Conservation (phyloP, 495 filamentous ascomycete species). For the Cryomyces minteri region DNA sequence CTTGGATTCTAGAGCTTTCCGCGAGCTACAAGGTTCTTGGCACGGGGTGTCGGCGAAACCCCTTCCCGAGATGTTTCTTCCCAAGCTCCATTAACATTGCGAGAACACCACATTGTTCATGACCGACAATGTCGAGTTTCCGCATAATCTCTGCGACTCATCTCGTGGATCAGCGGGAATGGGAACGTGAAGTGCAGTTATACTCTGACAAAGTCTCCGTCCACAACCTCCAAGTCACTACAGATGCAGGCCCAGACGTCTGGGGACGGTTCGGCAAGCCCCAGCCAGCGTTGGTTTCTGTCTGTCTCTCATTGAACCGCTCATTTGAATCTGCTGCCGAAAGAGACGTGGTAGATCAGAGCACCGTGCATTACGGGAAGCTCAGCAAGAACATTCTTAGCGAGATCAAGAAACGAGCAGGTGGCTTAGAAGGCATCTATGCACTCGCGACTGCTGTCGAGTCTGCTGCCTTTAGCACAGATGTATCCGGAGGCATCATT, state of each 20-base stretch:
- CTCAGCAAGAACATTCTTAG: constrained; percentile 33
- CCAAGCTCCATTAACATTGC: too few species aligned
- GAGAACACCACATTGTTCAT: too few species aligned
- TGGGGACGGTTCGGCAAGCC: constrained; percentile 31
- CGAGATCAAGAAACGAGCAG: constrained; percentile 10
- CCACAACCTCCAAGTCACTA: background rate
- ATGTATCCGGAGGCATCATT: background rate
- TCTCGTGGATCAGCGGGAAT: background rate
- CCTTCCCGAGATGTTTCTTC: too few species aligned
- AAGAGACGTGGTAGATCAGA: constrained; percentile 27
- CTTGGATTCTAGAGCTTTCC: constrained; percentile 3
- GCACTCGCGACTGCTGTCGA: background rate
- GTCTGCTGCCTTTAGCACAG: constrained; percentile 1
- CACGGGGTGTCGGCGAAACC: too few species aligned
- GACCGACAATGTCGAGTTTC: too few species aligned
- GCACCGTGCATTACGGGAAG: constrained; percentile 42
- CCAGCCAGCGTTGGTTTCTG: constrained; percentile 36
- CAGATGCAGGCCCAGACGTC: background rate
- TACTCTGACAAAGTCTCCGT: background rate
- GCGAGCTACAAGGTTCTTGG: too few species aligned
- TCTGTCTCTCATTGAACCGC: constrained; percentile 24
- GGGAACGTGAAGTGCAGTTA: background rate
- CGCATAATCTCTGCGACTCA: background rate
- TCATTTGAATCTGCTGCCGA: constrained; percentile 29
- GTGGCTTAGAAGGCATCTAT: background rate